Base-by-base conservation (phyloP, 768 basidiomycete species). In the Crassisporium funariophilum region DNA sequence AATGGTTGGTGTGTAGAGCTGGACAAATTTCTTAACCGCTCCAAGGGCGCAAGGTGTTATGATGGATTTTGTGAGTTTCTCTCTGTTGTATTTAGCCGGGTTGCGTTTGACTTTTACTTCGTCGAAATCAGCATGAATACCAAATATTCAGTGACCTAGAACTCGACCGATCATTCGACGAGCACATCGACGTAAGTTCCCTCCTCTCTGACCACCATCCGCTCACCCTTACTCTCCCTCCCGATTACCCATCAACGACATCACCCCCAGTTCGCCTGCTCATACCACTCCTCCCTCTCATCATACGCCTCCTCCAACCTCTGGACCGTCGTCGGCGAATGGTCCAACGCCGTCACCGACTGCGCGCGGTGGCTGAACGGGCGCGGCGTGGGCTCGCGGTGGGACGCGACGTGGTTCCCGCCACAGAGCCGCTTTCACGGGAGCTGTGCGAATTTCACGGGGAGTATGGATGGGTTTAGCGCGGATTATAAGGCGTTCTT, bases 331-430 rank as follows among this genome's bases (percentile, higher is more conserved):
- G 72, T 84, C 10, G 88, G 90, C 17, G 91, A 93, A 72, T 93
- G 87, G 83, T 86, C 86, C 12, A 81, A 75, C 16, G 82, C 86
- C 0, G 65, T 75, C 7, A 89, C 86, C 0, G 88, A 89, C 61
- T 92, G 89, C 56, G 84, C 89, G 0, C 65, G 66, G 55, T 91
- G 86, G 85, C 71, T 93, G 6, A 92, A 91, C 59, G 91, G 91
- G 0, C 75, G 87, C 33, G 83, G 82, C 16, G 70, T 77, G 27
- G 88, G 88, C 10, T 69, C 84, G 0, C 75, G 84, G 13, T 89
- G 85, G 83, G 85, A 91, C 47, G 78, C 77, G 9, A 78, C 77
- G 3, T 74, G 65, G 52, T 74, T 66, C 44, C 56, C 68, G 15
- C 58, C 59, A 23, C 70, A 73, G 13, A 70, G 72, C 45, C 64